Evolutionary conservation across 108 stramenopile genomes (phyloP).

Genomic region (Discostella pseudostelligera): DNA sequence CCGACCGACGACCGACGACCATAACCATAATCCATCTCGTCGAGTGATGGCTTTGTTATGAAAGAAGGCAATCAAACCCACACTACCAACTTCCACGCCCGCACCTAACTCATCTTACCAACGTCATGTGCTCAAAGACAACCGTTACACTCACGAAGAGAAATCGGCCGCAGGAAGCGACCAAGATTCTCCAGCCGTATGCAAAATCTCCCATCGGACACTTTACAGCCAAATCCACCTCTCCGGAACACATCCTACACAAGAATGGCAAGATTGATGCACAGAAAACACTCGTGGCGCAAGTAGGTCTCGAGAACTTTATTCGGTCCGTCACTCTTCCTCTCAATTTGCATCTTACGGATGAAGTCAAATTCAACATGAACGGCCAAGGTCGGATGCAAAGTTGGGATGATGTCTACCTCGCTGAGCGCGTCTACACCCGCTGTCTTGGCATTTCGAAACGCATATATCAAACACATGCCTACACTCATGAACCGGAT

Average conservation of each 20-base stretch:
- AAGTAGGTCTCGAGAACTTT: conserved; percentile 49
- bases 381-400: conserved; percentile 31
- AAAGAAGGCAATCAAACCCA: too few species aligned
- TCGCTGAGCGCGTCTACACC: conserved; percentile 38
- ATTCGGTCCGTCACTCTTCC: conserved; percentile 34
- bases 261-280: conserved; percentile 29
- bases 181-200: conserved; percentile 35
- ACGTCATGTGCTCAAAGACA: too few species aligned
- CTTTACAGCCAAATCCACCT: conserved; percentile 27
- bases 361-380: conserved; percentile 41
- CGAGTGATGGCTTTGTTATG: too few species aligned
- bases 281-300: conserved; percentile 29
- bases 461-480: conserved; percentile 44
- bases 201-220: conserved; percentile 26
- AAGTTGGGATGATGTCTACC: conserved; percentile 44
- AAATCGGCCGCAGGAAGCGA: too few species aligned
- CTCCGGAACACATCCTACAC: conserved; percentile 21
- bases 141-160: too few species aligned
- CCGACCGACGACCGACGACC: too few species aligned
- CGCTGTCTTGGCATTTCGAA: conserved; percentile 45
- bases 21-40: too few species aligned
- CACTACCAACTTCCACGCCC: too few species aligned
- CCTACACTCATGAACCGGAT: conserved; percentile 43
- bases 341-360: conserved; percentile 28
- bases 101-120: too few species aligned